Percentiles rank a stretch among this genome's conserved stretches.
Conservation (phyloP, 176 grass and related monocot genomes). For the Thinopyrum elongatum region DNA sequence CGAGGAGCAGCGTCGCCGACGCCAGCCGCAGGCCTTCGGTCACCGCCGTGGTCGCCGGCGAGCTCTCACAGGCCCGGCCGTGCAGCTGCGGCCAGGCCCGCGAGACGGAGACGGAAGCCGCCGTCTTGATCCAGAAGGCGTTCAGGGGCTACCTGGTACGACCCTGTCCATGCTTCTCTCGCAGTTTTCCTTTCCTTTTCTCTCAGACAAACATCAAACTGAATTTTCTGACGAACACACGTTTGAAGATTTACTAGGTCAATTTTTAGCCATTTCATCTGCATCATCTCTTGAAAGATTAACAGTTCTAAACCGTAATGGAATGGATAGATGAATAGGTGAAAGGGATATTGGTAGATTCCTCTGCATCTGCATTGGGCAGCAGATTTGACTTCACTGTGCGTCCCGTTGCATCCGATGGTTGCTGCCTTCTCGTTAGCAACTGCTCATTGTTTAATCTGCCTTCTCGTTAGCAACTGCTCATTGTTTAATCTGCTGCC, state of each 20-base stretch:
- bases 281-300: no score
- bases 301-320: not conserved
- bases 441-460: slow-evolving; percentile 11
- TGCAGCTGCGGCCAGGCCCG: slow-evolving; percentile 28
- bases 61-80: slow-evolving; percentile 41
- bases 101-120: slow-evolving; percentile 31
- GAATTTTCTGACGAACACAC: no score
- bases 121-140: slow-evolving; percentile 69
- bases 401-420: not conserved
- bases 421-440: slow-evolving; percentile 14
- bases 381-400: slow-evolving; percentile 34
- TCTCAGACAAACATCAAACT: not conserved
- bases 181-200: not conserved
- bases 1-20: slow-evolving; percentile 46
- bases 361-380: slow-evolving; percentile 28
- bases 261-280: not conserved
- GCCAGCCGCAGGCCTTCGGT: slow-evolving; percentile 27
- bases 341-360: slow-evolving; percentile 22
- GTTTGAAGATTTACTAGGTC: not conserved
- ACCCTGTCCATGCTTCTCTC: not conserved
- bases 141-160: slow-evolving; percentile 84
- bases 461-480: slow-evolving; percentile 15
- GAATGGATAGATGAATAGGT: not conserved
- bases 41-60: slow-evolving; percentile 38
- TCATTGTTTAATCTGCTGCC: slow-evolving; percentile 17